Evolutionary conservation across 768 basidiomycete genomes (phyloP), one percentile per base, ranked within the genome.

Genomic region (Hortiboletus campestris): DNA sequence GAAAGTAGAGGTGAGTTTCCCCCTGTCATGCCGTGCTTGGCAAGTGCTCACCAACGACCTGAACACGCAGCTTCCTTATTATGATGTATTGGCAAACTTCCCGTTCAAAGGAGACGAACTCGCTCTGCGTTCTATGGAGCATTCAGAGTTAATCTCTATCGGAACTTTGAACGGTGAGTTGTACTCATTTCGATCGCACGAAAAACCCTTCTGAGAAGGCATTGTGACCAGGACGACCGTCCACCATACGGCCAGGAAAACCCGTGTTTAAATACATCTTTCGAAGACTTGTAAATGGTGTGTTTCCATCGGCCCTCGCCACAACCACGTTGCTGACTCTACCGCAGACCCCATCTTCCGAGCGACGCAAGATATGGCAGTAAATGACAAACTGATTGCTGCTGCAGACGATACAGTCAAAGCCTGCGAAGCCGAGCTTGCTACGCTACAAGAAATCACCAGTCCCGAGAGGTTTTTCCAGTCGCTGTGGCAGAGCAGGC

Each of bases 41-140:
- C 34, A 49, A 73, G 19, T 36, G 28, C 35, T 46, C 13, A 35
- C 10, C 10, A 8, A 53, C 16, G 1, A 32, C 32, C 17, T 20
- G 20, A 40, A 22, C 16, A 1, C 22, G 10, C 19, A 94, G 91
- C 73, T 92, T 10, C 79, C 90, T 11, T 98, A 98, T 68, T 83
- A 93, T 51, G 85, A 92, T 20, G 76, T 91, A 5, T 74, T 98
- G 49, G 72, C 89, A 47, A 87, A 91, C 48, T 88, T 87, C 66
- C 92, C 91, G 0, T 97, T 95, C 83, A 94, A 93, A 67, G 91
- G 89, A n/a, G 86, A 94, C 60, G 94, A 96, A 66, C 74, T 76
- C 17, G 78, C 91, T 2, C 67, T 98, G 51, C 80, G 91, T 57
- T 83, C 80, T 29, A 86, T 98, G 84, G 96, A 98, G 67, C 88